These are phyloP conservation scores for Suhomyces coccinellae DNA, from an alignment of 1,139 yeast genomes.

Conservation along the genomic window DNA sequence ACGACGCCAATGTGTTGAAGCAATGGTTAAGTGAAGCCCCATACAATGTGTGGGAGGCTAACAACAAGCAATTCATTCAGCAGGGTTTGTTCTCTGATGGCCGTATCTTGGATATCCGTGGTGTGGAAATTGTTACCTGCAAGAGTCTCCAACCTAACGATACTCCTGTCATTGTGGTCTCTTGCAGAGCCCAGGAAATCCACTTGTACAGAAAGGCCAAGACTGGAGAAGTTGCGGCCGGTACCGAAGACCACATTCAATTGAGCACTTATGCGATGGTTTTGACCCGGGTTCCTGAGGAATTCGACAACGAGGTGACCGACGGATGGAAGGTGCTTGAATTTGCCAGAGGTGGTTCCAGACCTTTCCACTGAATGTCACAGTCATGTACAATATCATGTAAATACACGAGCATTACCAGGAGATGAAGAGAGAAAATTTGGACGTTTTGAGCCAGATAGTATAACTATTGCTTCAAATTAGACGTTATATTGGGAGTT, in stretches of 20 bases:
- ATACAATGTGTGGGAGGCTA: constrained; percentile 90
- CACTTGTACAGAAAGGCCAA: constrained; percentile 85
- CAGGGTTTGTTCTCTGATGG: constrained; percentile 94
- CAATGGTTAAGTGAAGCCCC: constrained; percentile 98
- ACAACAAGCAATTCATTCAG: constrained; percentile 88
- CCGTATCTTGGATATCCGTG: constrained; percentile 88
- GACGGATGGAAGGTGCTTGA: constrained; percentile 98
- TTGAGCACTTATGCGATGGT: constrained; percentile 96
- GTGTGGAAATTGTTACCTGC: constrained; percentile 89
- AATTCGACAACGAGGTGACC: constrained; percentile 83
- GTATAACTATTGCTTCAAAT: too few relatives aligned
- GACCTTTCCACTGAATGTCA: constrained; percentile 68
- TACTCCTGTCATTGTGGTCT: constrained; percentile 88
- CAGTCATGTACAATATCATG: constrained; percentile 9
- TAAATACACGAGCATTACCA: constrained; percentile 7
- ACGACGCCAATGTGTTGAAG: constrained; percentile 81
- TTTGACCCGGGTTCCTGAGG: constrained; percentile 88
- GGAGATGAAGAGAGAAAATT: not conserved
- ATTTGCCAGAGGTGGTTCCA: constrained; percentile 91
- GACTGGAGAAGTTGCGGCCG: constrained; percentile 95
- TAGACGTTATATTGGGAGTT: too few relatives aligned
- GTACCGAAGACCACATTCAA: constrained; percentile 90
- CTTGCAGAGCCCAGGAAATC: constrained; percentile 96
- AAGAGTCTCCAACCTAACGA: constrained; percentile 90
- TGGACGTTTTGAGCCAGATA: too few relatives aligned